A percentile compares a stretch with the other conserved stretches of the same genome.
These are phyloP conservation scores for Sporothrix variecibatus DNA, from an alignment of 2,329 filamentous ascomycete genomes.

Conservation along the genomic window DNA sequence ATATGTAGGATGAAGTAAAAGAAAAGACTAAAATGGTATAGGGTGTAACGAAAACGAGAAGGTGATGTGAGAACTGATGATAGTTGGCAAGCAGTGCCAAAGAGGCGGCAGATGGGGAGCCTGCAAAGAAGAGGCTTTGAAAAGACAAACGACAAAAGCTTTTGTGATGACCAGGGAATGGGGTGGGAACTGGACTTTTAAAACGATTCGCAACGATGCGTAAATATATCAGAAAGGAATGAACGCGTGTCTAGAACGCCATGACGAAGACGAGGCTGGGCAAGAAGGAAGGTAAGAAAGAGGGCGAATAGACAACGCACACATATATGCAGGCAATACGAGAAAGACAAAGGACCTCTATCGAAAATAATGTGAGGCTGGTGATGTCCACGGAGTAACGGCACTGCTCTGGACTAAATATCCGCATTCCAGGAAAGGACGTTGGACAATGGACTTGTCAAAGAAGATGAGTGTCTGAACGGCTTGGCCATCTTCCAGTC, in stretches of 20 bases:
- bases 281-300: background rate
- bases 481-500: background rate
- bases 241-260: background rate
- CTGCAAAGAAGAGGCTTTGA: background rate
- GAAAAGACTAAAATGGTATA: background rate
- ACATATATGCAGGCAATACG: background rate
- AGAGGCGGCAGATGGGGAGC: background rate
- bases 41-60: background rate
- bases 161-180: background rate
- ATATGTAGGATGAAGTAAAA: background rate
- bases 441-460: background rate
- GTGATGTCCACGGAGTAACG: background rate
- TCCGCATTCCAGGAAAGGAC: background rate
- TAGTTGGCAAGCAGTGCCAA: background rate
- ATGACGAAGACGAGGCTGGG: conserved; percentile 1
- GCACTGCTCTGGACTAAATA: background rate
- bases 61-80: background rate
- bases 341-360: background rate
- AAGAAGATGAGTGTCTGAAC: background rate
- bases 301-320: background rate
- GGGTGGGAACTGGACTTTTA: background rate
- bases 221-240: background rate
- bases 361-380: background rate
- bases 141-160: too few relatives aligned
- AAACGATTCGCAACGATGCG: background rate